Base-by-base conservation (phyloP, 1,284 basidiomycete genomes). In the Austroboletus niveus region DNA sequence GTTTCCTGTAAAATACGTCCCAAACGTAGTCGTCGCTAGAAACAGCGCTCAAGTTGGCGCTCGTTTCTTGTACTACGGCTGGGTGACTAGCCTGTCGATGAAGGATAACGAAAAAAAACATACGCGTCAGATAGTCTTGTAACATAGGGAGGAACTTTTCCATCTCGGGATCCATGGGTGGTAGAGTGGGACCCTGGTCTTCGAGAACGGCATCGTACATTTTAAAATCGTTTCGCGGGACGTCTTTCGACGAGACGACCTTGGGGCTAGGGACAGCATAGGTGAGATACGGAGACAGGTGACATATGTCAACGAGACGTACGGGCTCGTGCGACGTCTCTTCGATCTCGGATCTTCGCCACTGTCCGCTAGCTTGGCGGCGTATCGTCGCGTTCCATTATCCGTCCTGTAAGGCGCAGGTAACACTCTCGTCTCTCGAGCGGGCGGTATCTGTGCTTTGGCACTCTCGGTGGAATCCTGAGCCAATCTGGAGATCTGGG, bases 1-100 rank as follows among this genome's bases (percentile, higher is more conserved):
- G 82, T 17, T 80, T 75, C 56, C 84, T 84, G 57, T 87, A 89
- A 63, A 89, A 90, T 15, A 90, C 79, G 60, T 90, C 88, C 78
- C 83, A 90, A 27, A 90, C 87, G 60, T 87, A 90, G 57, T 89
- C 87, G 38, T 74, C 74, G 8, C 38, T 14, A 12, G 45, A 48
- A n/a, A 12, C 2, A 7, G 30, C 36, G 29, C 36, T 17, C 12
- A 41, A 10, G 34, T 43, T 40, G 38, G 31, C 12, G 22, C 30
- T 47, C 2, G 49, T 46, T 2, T 69, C 66, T 44, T 68, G 66
- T 41, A 66, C 64, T 66, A 36, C 9, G 31, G 1, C 20, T 34
- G 22, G 7, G 12, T 6, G 11, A 44, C 64, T 22, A 64, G 45
- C 29, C 15, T 14, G 17, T 34, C 10, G 8, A 41, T 7, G 11